Percentiles rank a stretch among this genome's conserved stretches.
phyloP scores from a whole-genome alignment of 1,284 basidiomycete genomes.

The Sutorius eximius region DNA sequence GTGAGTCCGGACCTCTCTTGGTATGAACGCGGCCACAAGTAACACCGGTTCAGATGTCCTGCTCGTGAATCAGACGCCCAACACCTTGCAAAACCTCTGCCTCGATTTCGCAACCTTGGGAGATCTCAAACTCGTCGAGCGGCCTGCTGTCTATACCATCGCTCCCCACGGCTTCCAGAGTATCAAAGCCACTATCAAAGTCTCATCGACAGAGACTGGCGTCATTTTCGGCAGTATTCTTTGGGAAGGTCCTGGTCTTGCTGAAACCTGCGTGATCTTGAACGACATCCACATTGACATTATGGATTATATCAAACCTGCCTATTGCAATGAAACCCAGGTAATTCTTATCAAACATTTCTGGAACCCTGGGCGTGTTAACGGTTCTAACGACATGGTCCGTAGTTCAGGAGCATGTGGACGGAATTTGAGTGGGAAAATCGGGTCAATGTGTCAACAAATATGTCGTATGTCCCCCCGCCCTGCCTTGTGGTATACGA shows the following conservation, averaged over 20 bases:
- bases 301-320: constrained; percentile 99
- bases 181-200: constrained; percentile 98
- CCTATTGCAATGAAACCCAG: constrained; percentile 93
- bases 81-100: constrained; percentile 95
- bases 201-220: constrained; percentile 95
- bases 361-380: neutral
- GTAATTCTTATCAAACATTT: constrained; percentile 40
- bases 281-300: constrained; percentile 99
- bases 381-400: constrained; percentile 8
- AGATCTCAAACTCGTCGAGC: constrained; percentile 96
- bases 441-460: constrained; percentile 80
- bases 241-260: constrained; percentile 89
- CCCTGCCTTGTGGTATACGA: neutral
- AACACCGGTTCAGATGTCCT: constrained; percentile 71
- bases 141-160: constrained; percentile 90
- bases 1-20: constrained; percentile 37
- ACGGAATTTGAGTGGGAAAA: constrained; percentile 94
- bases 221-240: constrained; percentile 98
- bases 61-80: constrained; percentile 93
- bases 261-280: constrained; percentile 87
- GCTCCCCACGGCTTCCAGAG: constrained; percentile 97
- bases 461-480: constrained; percentile 53
- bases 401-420: constrained; percentile 89
- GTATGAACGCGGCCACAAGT: neutral
- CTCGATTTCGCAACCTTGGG: constrained; percentile 98